Evolutionary conservation across 768 basidiomycete species (phyloP).

Genomic region (Suillus variegatus): DNA sequence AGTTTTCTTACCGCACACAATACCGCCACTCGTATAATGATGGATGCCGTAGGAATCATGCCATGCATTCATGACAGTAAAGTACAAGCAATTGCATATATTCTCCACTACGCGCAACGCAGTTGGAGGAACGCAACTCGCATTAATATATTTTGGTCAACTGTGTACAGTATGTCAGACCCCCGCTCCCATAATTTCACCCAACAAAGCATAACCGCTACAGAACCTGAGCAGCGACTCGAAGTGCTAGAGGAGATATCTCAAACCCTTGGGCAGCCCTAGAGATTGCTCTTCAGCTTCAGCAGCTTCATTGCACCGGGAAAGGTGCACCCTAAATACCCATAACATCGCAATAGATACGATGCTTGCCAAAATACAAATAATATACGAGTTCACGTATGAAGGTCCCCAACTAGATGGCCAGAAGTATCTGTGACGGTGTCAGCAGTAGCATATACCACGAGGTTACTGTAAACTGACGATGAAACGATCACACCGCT

Average conservation of each 20-base stretch:
- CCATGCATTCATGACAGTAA: neutral
- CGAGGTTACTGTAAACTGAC: constrained; percentile 42
- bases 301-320: constrained; percentile 37
- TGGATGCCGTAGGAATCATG: neutral
- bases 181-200: neutral
- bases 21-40: constrained; percentile 8
- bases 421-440: constrained; percentile 55
- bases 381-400: constrained; percentile 68
- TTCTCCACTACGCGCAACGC: neutral
- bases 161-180: neutral
- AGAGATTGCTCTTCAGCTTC: constrained; percentile 39
- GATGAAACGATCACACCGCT: constrained; percentile 81
- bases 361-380: constrained; percentile 63
- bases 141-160: neutral
- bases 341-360: constrained; percentile 50
- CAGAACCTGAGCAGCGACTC: neutral
- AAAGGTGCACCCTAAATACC: constrained; percentile 45
- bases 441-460: neutral
- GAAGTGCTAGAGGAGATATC: constrained; percentile 43
- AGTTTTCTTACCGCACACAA: constrained; percentile 36
- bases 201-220: neutral
- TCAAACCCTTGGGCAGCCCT: constrained; percentile 37
- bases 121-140: neutral
- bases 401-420: constrained; percentile 67
- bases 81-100: neutral